A percentile compares a stretch with the other conserved stretches of the same genome.
Conservation (phyloP, 2,329 filamentous ascomycete species). For the Fusarium sulawesiense region DNA sequence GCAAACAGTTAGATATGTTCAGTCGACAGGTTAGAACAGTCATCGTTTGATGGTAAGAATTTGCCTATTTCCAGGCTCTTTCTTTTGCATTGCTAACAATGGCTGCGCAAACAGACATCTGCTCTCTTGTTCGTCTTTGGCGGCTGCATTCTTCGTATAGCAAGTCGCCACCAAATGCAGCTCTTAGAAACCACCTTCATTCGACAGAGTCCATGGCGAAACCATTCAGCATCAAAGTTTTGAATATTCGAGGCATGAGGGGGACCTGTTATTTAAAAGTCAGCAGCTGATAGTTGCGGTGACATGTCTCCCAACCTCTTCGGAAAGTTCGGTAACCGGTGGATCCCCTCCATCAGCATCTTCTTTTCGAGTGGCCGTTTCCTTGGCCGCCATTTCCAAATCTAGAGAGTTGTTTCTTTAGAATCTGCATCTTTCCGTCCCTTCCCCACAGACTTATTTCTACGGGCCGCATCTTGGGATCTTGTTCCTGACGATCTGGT, state of each 20-base stretch:
- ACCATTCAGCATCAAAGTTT: not conserved
- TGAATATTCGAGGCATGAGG: not conserved
- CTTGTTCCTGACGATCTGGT: constrained; percentile 38
- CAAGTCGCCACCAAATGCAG: not conserved
- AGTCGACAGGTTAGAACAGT: not conserved
- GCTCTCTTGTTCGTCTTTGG: not conserved
- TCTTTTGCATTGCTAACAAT: not conserved
- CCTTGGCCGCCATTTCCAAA: constrained; percentile 27
- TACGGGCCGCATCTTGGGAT: constrained; percentile 32
- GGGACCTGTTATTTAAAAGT: not conserved
- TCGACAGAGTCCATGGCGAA: not conserved
- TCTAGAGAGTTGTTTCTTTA: constrained; percentile 20
- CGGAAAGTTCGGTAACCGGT: constrained; percentile 40
- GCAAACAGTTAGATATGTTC: not conserved
- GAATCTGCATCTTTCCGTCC: constrained; percentile 25
- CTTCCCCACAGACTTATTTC: constrained; percentile 25
- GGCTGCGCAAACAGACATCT: not conserved
- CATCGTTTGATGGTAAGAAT: not conserved
- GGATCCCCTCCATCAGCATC: constrained; percentile 36
- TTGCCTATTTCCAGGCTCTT: not conserved
- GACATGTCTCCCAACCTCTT: constrained; percentile 24
- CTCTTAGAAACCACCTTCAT: not conserved
- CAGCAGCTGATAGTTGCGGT: not conserved
- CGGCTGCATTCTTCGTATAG: not conserved
- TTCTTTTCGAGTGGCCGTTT: constrained; percentile 15